Percentiles rank a stretch among this genome's conserved stretches.
Conservation (phyloP, 2,329 filamentous ascomycete genomes). For the Trichoderma lentiforme region DNA sequence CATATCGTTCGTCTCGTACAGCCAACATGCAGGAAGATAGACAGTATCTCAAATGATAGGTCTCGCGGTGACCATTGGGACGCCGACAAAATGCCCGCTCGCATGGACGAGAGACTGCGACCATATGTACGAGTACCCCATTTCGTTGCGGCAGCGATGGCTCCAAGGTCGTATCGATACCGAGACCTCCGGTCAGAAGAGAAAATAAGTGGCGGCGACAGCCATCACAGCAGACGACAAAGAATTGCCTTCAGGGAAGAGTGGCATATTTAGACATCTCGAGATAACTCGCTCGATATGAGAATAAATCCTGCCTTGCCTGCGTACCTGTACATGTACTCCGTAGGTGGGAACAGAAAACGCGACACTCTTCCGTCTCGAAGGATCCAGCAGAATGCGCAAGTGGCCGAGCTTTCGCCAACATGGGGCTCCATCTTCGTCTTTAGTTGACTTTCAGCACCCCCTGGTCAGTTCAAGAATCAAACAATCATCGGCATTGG, state of each 20-base stretch:
- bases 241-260: neutral
- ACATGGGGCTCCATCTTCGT: neutral
- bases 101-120: neutral
- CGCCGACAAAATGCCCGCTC: neutral
- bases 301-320: neutral
- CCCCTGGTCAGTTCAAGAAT: neutral
- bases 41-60: neutral
- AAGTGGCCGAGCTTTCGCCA: neutral
- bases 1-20: conserved; percentile 1
- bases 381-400: neutral
- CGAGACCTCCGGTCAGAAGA: neutral
- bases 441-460: neutral
- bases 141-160: neutral
- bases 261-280: neutral
- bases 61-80: neutral
- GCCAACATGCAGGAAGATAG: conserved; percentile 6
- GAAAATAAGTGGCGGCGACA: neutral
- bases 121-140: neutral
- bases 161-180: neutral
- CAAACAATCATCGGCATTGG: conserved; percentile 6
- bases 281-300: neutral
- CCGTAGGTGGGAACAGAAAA: neutral
- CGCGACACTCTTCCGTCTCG: neutral
- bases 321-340: neutral
- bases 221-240: neutral